Evolutionary conservation across 805 yeast species (phyloP).

Genomic region (Sugiyamaella floridensis): DNA sequence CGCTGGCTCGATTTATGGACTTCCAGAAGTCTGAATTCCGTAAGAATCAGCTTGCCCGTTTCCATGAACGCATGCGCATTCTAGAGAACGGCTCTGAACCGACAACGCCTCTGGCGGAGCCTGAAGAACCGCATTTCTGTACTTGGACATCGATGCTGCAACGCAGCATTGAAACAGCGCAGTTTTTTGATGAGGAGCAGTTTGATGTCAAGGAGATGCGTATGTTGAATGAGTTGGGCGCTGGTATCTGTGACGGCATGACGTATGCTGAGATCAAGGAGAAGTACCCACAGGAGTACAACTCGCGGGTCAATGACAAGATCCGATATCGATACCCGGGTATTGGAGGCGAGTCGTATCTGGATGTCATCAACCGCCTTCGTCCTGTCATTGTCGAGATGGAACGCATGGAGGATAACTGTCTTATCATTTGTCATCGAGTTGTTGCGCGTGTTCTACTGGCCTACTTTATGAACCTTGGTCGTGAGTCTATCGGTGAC

Average conservation of each 20-base stretch:
- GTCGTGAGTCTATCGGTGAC: slow-evolving; percentile 72
- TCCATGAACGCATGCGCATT: slow-evolving; percentile 40
- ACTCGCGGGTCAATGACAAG: slow-evolving; percentile 67
- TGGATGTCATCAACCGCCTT: slow-evolving; percentile 86
- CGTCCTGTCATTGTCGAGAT: slow-evolving; percentile 88
- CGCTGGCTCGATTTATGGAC: slow-evolving; percentile 68
- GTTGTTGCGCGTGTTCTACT: slow-evolving; percentile 83
- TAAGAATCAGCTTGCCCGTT: slow-evolving; percentile 49
- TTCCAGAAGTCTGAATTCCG: slow-evolving; percentile 65
- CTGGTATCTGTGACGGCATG: slow-evolving; percentile 88
- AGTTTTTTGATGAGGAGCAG: slow-evolving; percentile 62
- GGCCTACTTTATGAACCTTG: slow-evolving; percentile 81
- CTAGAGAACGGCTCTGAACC: slow-evolving; percentile 32
- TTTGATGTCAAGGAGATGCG: slow-evolving; percentile 82
- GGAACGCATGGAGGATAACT: slow-evolving; percentile 84
- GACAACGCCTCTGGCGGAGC: slow-evolving; percentile 32
- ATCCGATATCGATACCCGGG: slow-evolving; percentile 91
- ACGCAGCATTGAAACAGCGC: slow-evolving; percentile 73
- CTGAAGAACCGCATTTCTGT: slow-evolving; percentile 69
- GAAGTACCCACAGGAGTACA: slow-evolving; percentile 69
- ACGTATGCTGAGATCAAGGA: slow-evolving; percentile 80
- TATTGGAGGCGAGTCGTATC: slow-evolving; percentile 91
- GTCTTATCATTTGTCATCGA: slow-evolving; percentile 76
- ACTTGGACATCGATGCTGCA: slow-evolving; percentile 89
- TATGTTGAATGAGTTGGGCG: slow-evolving; percentile 89